Percentiles rank a stretch among this genome's conserved stretches.
Conservation (phyloP, 2,329 filamentous ascomycete genomes). For the Aspergillus hortae region DNA sequence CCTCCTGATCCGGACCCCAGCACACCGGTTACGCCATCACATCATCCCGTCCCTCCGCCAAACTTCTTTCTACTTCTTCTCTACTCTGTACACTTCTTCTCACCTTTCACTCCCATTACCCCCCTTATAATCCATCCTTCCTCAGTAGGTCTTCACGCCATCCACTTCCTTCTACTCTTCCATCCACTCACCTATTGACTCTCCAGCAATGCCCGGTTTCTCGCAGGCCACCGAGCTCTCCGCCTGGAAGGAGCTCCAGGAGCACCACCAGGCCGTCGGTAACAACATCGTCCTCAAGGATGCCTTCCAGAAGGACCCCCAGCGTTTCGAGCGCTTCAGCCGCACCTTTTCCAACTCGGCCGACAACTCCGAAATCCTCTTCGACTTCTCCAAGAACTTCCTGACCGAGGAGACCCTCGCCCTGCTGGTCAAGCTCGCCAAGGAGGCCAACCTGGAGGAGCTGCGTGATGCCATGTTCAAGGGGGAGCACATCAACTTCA, state of each 20-base stretch:
- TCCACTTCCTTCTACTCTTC: neutral
- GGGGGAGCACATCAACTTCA: constrained; percentile 99
- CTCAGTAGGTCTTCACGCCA: neutral
- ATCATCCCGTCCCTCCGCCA: constrained; percentile 8
- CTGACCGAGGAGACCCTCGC: constrained; percentile 86
- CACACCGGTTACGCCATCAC: constrained; percentile 20
- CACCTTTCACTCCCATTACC: neutral
- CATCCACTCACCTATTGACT: constrained; percentile 17
- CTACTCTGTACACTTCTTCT: neutral
- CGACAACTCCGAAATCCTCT: constrained; percentile 82
- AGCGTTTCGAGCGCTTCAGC: constrained; percentile 87
- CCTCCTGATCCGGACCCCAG: constrained; percentile 20
- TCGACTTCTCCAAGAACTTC: constrained; percentile 99
- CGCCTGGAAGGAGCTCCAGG: constrained; percentile 86
- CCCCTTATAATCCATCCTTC: neutral
- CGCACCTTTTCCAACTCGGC: constrained; percentile 76
- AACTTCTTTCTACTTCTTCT: neutral
- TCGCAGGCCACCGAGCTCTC: constrained; percentile 79
- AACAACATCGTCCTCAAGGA: constrained; percentile 91
- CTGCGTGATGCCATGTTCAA: constrained; percentile 97
- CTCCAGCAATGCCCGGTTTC: constrained; percentile 32
- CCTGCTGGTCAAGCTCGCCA: constrained; percentile 82
- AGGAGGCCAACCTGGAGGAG: constrained; percentile 86
- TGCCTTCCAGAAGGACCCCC: constrained; percentile 81
- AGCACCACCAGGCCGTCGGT: constrained; percentile 81